Base-by-base conservation (phyloP, 345 rosid species). In the Crucihimalaya himalaica region DNA sequence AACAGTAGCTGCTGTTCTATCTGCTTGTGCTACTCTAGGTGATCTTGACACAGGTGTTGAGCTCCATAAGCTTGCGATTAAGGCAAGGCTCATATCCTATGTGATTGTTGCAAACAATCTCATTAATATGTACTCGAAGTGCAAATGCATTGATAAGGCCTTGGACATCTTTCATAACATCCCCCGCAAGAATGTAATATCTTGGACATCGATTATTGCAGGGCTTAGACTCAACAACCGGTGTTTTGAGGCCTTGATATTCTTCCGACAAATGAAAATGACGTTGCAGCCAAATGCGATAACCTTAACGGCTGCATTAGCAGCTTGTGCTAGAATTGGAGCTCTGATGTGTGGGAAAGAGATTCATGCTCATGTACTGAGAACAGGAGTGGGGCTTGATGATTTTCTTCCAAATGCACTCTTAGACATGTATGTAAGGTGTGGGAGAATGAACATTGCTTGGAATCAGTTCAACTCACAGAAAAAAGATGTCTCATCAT, bases 91-190 rank as follows among this genome's bases (percentile, higher is more conserved):
- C 58, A 47, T 84, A 54, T 84, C 90, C 1, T 80, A 84, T 35
- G 78, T 81, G 63, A 82, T 87, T 35, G 86, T 88, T 53, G 92
- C 90, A 46, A 90, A 88, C 83, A 79, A 87, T 2, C 84, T 90
- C 57, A 77, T 92, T 9, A 89, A 88, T 74, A 90, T 92, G 98
- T 92, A 90, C 78, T 89, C 96, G 45, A 92, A 92, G 82, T 84
- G 91, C 78, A 88, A 87, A 61, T 72, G 75, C 80, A 83, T 86
- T 16, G 90, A 92, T 45, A 80, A 79, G 73, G 94, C 94, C 23
- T 54, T 81, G 59, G 92, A 82, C 65, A 87, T 88, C 65, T 92
- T 92, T 72, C 80, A 87, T 72, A 60, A 55, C 62, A 87, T 87
- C 69, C 88, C 84, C 0, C 66, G 79, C 63, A 92, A 88, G 83